Evolutionary conservation across 2,329 filamentous ascomycete species (phyloP), one percentile per base, ranked within the genome.

Genomic region (Aureobasidium sp.): DNA sequence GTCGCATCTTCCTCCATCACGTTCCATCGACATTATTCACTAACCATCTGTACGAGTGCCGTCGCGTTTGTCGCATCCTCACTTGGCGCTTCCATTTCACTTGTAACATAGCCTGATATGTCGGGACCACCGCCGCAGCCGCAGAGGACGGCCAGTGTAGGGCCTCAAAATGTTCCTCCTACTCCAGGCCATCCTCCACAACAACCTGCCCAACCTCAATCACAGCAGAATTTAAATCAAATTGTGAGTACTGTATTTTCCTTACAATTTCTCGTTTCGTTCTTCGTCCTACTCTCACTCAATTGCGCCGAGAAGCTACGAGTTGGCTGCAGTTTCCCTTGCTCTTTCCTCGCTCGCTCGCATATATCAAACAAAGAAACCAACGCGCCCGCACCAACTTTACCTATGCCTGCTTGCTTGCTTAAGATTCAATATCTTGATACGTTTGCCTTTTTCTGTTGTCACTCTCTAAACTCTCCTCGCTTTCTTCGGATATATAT

Each of bases 221-320:
- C 88, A 2, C 91, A 93, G 66, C 90, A 95, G 70, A 96, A 97
- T 71, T 76, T 97, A 1, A 97, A 97, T 70, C 92, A 96, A 69
- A 97, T 97, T 75, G 93, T 97, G 82, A 83, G 92, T 80, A 51
- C 47, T 63, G 2, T 63, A 26, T 15, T 39, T 52, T 53, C 53
- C 17, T 32, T 36, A 48, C 26, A 39, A 20, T 20, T 20, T 20
- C 20, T 20, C 20, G 20, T 20, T 20, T 20, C 20, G 20, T 20
- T 20, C 1, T 20, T 20, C 20, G 20, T 20, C 20, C 20, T 20
- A 20, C 20, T 20, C 20, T 20, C 20, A 20, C 20, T 20, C 20
- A 1, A 20, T 53, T 32, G 32, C 50, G 26, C 55, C 13, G 41
- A 39, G 50, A n/a, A 39, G 20, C 34, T 52, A 27, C 32, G 20